Base-by-base conservation (phyloP, 2,329 filamentous ascomycete genomes). In the Pezicula radicicola region DNA sequence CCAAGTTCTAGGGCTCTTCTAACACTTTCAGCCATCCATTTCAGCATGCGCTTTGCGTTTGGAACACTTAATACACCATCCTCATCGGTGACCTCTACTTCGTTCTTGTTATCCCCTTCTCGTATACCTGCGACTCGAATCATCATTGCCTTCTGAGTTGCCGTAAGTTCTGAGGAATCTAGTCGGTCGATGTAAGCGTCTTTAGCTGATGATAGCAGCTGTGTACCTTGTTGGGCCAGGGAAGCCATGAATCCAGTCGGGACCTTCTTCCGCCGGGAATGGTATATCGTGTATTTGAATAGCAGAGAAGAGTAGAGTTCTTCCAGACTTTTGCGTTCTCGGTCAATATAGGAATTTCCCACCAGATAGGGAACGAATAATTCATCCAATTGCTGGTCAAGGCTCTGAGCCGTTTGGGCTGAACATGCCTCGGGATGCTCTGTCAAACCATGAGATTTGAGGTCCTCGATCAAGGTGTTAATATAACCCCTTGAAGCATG, bases 21-120 rank as follows among this genome's bases (percentile, higher is more conserved):
- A 21, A 99, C 93, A 56, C 90, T 91, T 74, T 99, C 94, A 2
- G 94, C 94, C 39, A 99, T 76, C 94, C 94, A 99, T 67, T 90
- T 95, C 54, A 99, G 80, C 92, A 99, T 99, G 52, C 94, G 83
- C 72, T 97, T 97, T n/a, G 92, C 90, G 67, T 89, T 91, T n/a
- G 84, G 77, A 4, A 95, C 77, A 60, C 86, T 93, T 25, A 97
- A 75, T 51, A 84, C 78, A 33, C 94, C 94, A 64, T 99, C 93
- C 65, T 93, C 85, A 54, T 97, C 94, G 0, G 87, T 86, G 30
- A 97, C 88, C 66, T 96, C 92, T 52, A 96, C 91, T 48, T 96
- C 92, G 60, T 88, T 87, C 68, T 90, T 89, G 63, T 87, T 86
- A 51, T 84, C 84, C 55, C 86, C 85, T 46, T 92, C 86, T 57